Evolutionary conservation across 768 basidiomycete species (phyloP), one percentile per base, ranked within the genome.

Genomic region (Mycena amicta): DNA sequence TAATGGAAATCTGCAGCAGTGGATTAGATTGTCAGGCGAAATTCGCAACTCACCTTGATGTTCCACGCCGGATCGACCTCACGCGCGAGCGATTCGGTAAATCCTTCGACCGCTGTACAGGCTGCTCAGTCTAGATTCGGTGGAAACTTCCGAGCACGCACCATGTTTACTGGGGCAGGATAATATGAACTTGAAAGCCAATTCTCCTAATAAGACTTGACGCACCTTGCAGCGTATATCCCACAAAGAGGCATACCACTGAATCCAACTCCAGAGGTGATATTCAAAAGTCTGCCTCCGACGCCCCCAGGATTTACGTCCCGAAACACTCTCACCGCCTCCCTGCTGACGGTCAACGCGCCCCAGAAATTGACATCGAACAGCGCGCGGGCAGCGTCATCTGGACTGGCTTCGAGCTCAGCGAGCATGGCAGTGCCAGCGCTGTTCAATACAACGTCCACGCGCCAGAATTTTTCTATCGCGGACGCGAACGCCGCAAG

Each of bases 281-380:
- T 51, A 46, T 56, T 57, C 40, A 61, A 22, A 5, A 61, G 26
- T 18, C 51, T 50, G 18, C 60, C 55, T 3, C 55, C 55, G 22
- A n/a, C 16, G 8, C 26, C 40, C 13, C 2, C 2, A 0, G 51
- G 55, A 26, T 61, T 57, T 4, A 61, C 25, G n/a, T 61, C 60
- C 4, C 57, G 50, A 47, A 61, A 53, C 18, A 61, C 60, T 20
- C 55, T 26, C 16, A 61, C 23, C 0, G 60, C 60, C 52, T 61
- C 60, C 33, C 31, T 61, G 55, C 55, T 57, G 8, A 61, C 55
- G 5, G 28, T 40, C 11, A 39, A 8, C 3, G 64, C 66, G 2
- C 69, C 66, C 71, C 66, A 70, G 33, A 70, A 66, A 30, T 73
- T 72, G 2, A 68, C 67, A 0, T 72, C 66, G 15, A 72, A 71